Evolutionary conservation across 768 basidiomycete species (phyloP), one percentile per base, ranked within the genome.

Genomic region (Tricholoma bakamatsutake): DNA sequence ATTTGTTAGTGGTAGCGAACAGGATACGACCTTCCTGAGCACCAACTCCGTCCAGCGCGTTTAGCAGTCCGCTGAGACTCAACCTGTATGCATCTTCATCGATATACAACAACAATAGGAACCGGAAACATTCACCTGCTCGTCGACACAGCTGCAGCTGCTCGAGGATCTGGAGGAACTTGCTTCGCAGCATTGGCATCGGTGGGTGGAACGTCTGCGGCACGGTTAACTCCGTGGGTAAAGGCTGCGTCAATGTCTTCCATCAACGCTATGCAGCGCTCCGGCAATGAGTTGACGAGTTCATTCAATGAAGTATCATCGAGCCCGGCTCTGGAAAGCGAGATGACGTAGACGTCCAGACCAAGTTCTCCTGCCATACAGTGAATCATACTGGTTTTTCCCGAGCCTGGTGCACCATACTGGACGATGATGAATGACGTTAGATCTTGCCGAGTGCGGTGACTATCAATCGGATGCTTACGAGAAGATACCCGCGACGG

Each of bases 201-300:
- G n/a, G 37, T 57, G 15, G 58, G 30, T 8, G 50, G 51, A 24
- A 40, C 30, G 13, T 56, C 48, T 17, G 51, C 47, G 27, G 64
- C 63, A 8, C 71, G 67, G 15, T 63, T 70, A 24, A 73, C 50
- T 2, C 61, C 63, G 49, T 67, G 66, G 5, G 68, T 71, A 63
- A 87, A 84, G 1, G 83, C 82, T 0, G 81, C 85, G 57, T 88
- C 87, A 51, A 88, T 82, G 65, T 88, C 87, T 63, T 88, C 86
- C 77, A 88, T 84, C 17, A 89, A 73, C 13, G 82, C 77, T 48
- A 88, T 79, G 60, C 81, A 84, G 15, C 73, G 68, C 42, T 77
- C 73, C 0, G 85, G 85, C 1, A 86, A 69, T 8, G 67, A 69
- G 9, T 77, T 73, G 54, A 86, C 75, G 51, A 87, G 75, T 42